These are phyloP conservation scores for Monilinia polystroma DNA, from an alignment of 2,329 filamentous ascomycete genomes.

Conservation along the genomic window DNA sequence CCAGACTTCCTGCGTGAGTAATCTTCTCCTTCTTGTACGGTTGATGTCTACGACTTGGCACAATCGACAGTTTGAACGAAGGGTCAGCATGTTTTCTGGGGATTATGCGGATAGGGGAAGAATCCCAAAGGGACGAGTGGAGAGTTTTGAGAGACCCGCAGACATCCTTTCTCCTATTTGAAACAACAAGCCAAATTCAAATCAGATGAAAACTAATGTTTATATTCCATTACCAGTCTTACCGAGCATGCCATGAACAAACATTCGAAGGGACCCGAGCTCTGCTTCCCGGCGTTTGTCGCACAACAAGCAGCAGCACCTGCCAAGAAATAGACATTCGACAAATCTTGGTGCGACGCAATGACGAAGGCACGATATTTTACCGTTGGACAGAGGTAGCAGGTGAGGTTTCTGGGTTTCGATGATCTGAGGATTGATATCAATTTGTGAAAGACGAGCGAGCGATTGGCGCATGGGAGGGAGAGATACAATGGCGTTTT, in stretches of 20 bases:
- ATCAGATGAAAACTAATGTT: conserved; percentile 1
- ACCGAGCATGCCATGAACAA: conserved; percentile 72
- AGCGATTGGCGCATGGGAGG: conserved; percentile 35
- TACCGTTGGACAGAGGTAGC: conserved; percentile 19
- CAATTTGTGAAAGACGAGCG: conserved; percentile 16
- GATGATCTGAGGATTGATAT: conserved; percentile 17
- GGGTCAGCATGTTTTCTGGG: background rate
- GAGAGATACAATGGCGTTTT: conserved; percentile 28
- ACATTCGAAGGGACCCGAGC: conserved; percentile 68
- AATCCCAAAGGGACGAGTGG: background rate
- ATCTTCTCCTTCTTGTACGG: background rate
- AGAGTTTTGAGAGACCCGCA: background rate
- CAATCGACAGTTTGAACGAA: background rate
- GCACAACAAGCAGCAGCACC: conserved; percentile 14
- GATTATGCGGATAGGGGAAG: background rate
- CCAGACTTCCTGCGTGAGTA: conserved; percentile 66
- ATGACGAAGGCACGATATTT: conserved; percentile 19
- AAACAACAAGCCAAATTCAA: background rate
- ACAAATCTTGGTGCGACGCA: conserved; percentile 9
- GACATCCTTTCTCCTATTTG: background rate
- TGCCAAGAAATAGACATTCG: conserved; percentile 22
- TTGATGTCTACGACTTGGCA: background rate
- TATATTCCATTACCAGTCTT: conserved; percentile 47
- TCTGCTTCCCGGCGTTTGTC: conserved; percentile 61
- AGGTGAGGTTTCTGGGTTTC: conserved; percentile 10